Evolutionary conservation across 2,329 filamentous ascomycete species (phyloP), one percentile per base, ranked within the genome.

Genomic region (Ascomycota sp.): DNA sequence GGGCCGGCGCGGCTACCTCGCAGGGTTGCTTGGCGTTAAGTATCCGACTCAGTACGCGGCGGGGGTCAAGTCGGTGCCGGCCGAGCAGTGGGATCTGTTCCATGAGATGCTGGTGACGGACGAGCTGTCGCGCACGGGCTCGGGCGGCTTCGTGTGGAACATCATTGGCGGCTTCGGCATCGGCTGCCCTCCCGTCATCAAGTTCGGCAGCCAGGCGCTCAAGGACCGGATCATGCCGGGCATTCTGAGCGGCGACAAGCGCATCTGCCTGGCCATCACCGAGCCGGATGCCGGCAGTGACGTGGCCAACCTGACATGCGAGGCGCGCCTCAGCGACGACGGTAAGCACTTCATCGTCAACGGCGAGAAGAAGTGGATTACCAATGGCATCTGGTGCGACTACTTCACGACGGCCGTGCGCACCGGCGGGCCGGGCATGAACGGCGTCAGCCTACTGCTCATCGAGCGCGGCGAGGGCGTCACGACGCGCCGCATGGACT

Each of bases 351-450:
- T 91, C 59, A 95, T 95, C 44, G 89, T 98, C 58, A 98, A 95
- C 50, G 89, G 89, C 36, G 86, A 93, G 71, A 95, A 98, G 77
- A 98, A 98, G 62, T 95, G 89, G 86, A 95, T 95, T 56, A 95
- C 86, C 48, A 98, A 98, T 58, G 89, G 89, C 49, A 72, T 93
- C 48, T 93, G 83, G 82, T 71, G 66, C 40, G 89, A 98, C 56
- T 98, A 95, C 63, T 95, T 95, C 64, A 95, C 89, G 36, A 91
- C 81, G 10, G 89, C 86, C 24, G 89, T 98, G 29, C 76, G 89
- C 39, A 98, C 89, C 9, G 83, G 78, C 41, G 76, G 73, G 27
- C 62, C 70, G 21, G 89, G 89, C 43, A 95, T 93, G 84, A 84
- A 86, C 50, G 89, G 89, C 38, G 67, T 98, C 40, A 81, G 74